phyloP scores from a whole-genome alignment of 2,329 filamentous ascomycete species.

The Ascochyta viciae-villosae region DNA sequence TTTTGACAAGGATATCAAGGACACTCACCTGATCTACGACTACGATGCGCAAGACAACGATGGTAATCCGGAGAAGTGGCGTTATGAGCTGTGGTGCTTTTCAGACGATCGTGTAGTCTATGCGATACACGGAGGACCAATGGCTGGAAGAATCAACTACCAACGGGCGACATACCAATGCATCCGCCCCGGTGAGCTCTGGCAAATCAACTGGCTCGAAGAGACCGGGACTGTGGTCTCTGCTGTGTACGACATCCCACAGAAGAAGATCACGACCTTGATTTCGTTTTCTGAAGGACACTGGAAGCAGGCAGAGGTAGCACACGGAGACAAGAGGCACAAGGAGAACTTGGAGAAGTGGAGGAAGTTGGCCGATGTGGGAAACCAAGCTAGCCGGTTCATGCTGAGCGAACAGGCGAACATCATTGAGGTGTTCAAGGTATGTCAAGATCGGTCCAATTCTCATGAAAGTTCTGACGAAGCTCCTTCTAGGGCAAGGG shows the following conservation, averaged over 20 bases:
- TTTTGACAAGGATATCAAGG: constrained; percentile 60
- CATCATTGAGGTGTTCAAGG: constrained; percentile 59
- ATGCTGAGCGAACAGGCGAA: constrained; percentile 63
- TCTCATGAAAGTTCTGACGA: background rate
- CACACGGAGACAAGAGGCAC: constrained; percentile 65
- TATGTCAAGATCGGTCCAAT: background rate
- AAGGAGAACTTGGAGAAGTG: constrained; percentile 59
- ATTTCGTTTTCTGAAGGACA: constrained; percentile 63
- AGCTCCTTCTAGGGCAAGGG: constrained; percentile 48
- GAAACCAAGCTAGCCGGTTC: constrained; percentile 58
- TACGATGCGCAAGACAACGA: constrained; percentile 58
- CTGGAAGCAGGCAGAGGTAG: constrained; percentile 60
- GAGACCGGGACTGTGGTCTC: constrained; percentile 66
- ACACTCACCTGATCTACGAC: constrained; percentile 65
- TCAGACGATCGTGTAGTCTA: constrained; percentile 63
- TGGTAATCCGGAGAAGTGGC: constrained; percentile 65
- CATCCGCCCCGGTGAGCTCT: constrained; percentile 63
- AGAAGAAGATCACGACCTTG: constrained; percentile 59
- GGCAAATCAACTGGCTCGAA: constrained; percentile 68
- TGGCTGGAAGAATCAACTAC: constrained; percentile 58
- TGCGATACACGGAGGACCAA: constrained; percentile 66
- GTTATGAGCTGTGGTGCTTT: constrained; percentile 68
- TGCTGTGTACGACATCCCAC: constrained; percentile 62
- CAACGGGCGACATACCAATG: constrained; percentile 65
- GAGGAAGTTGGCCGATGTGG: constrained; percentile 58